Evolutionary conservation across 352 stramenopile genomes (phyloP), one percentile per base, ranked within the genome.

Genomic region (Pythium grandisporangium): DNA sequence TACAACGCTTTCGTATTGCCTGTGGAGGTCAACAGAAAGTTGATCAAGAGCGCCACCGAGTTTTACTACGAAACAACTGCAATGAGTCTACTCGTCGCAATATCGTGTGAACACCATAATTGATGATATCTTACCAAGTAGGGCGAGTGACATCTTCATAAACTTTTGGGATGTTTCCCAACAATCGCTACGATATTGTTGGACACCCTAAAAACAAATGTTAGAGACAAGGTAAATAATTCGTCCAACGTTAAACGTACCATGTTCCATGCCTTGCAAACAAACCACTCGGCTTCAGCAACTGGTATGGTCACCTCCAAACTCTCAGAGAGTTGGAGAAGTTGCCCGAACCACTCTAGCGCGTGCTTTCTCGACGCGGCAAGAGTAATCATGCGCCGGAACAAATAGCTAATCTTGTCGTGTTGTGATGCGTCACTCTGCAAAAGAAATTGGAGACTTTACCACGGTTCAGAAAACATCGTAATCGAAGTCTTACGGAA

Each of bases 191-290:
- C 54, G 48, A 39, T 63, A 46, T 19, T 42, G 34, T 33, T 56
- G 55, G 3, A 63, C 50, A 17, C 55, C 55, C 55, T 63, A 27
- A 1, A 13, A 25, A 2, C 17, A 42, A 24, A n/a, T n/a, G n/a
- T n/a, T 7, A 23, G 6, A 41, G 16, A 0, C 25, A 19, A 4
- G 23, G 16, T 6, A 30, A 20, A 6, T 30, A 11, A 37, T 4
- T n/a, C n/a, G n/a, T n/a, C n/a, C n/a, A n/a, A n/a, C n/a, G n/a
- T n/a, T n/a, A n/a, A 13, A 65, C 58, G 30, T 66, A 90, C 77
- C 30, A 78, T 67, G 24, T 90, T 90, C 77, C 77, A 90, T 3
- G 69, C 58, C 43, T 82, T 86, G n/a, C 48, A 57, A 20, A 84
- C 54, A 26, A 90, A 73, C 74, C 77, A 90, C 45, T 90, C 77